Evolutionary conservation across 805 yeast species (phyloP).

Genomic region (Spathaspora girioi): DNA sequence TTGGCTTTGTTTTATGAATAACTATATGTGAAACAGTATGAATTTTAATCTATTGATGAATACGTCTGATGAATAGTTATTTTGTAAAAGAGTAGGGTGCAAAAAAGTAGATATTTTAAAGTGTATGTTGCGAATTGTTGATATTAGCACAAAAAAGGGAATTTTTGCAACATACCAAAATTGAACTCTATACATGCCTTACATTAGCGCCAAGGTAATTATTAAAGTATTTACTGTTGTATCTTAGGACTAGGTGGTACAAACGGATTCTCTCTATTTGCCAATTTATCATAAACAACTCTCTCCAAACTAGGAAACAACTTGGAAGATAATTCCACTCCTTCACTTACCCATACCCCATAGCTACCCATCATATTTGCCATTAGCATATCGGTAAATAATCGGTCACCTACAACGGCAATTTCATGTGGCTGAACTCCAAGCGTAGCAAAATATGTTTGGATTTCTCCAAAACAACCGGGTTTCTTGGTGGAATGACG

Average conservation of each 20-base stretch:
- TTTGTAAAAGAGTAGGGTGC: neutral
- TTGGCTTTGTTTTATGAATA: neutral
- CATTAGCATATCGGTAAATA: conserved; percentile 89
- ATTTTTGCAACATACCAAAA: neutral
- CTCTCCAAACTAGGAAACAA: conserved; percentile 53
- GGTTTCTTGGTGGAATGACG: conserved; percentile 78
- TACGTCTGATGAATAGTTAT: neutral
- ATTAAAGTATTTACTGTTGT: neutral
- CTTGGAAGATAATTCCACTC: conserved; percentile 57
- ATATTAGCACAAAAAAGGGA: neutral
- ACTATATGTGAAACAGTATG: too few relatives aligned
- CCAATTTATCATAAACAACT: conserved; percentile 18
- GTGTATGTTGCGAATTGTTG: neutral
- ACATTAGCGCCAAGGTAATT: neutral
- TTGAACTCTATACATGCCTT: neutral
- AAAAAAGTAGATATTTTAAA: neutral
- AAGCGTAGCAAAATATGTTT: conserved; percentile 52
- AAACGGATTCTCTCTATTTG: conserved; percentile 11
- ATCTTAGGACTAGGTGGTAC: conserved; percentile 18
- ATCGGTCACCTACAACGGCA: conserved; percentile 85
- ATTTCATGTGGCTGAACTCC: conserved; percentile 57
- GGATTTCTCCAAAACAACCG: conserved; percentile 70
- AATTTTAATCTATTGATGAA: neutral
- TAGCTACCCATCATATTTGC: conserved; percentile 90
- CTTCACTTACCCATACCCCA: conserved; percentile 80